A percentile compares a stretch with the other conserved stretches of the same genome.
Conservation (phyloP, 2,329 filamentous ascomycete species). For the Neoarthrinium moseri region DNA sequence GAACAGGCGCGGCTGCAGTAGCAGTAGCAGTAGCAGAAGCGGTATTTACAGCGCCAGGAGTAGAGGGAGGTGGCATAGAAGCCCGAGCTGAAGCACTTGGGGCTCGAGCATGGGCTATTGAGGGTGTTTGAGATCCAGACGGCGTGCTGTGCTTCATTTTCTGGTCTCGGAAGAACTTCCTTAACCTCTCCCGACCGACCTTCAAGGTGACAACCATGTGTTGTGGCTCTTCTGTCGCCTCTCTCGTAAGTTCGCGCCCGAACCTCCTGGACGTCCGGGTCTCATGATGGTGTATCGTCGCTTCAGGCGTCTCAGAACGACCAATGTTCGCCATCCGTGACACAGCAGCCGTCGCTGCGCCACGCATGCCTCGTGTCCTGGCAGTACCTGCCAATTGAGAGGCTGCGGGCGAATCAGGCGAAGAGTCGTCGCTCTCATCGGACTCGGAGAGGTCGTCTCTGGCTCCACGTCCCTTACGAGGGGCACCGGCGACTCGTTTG, state of each 20-base stretch:
- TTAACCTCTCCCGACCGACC: constrained; percentile 70
- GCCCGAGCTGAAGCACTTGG: constrained; percentile 37
- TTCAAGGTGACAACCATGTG: constrained; percentile 73
- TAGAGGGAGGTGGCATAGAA: constrained; percentile 32
- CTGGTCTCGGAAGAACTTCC: constrained; percentile 60
- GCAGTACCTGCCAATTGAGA: constrained; percentile 75
- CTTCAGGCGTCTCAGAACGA: constrained; percentile 88
- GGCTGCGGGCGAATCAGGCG: constrained; percentile 79
- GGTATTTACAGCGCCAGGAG: constrained; percentile 23
- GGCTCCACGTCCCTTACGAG: constrained; percentile 52
- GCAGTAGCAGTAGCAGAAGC: constrained; percentile 17
- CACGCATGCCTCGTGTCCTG: constrained; percentile 83
- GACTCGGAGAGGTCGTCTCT: constrained; percentile 78
- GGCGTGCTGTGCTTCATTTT: constrained; percentile 39
- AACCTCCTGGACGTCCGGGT: constrained; percentile 64
- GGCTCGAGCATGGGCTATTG: constrained; percentile 47
- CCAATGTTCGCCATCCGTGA: constrained; percentile 80
- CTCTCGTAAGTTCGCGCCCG: constrained; percentile 62
- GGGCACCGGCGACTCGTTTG: constrained; percentile 69
- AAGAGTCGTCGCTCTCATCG: constrained; percentile 87
- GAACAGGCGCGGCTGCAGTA: constrained; percentile 16
- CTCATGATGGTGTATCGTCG: constrained; percentile 69
- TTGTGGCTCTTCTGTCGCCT: constrained; percentile 77
- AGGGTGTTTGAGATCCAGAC: constrained; percentile 40
- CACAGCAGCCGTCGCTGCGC: constrained; percentile 82